These are phyloP conservation scores for Berberis vulgaris DNA, from an alignment of 164 flowering plant genomes.

Conservation along the genomic window DNA sequence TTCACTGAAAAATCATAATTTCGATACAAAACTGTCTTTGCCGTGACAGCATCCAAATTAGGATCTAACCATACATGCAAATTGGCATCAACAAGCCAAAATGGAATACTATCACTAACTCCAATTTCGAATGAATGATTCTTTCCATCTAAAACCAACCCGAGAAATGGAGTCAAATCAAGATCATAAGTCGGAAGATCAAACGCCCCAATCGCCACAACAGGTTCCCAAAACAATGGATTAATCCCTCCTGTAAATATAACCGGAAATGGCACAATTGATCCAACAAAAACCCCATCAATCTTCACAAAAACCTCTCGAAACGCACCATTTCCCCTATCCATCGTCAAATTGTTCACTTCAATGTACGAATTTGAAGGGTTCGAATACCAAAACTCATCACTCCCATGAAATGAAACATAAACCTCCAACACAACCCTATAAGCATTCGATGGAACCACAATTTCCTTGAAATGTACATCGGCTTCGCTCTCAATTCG, in stretches of 20 bases:
- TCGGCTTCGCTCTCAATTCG: slow-evolving; percentile 34
- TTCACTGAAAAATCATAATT: slow-evolving; percentile 14
- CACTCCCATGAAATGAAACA: slow-evolving; percentile 71
- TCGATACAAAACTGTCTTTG: slow-evolving; percentile 17
- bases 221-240: slow-evolving; percentile 90
- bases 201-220: slow-evolving; percentile 44
- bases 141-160: slow-evolving; percentile 45
- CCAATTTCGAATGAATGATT: slow-evolving; percentile 42
- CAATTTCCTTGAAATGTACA: slow-evolving; percentile 24
- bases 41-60: slow-evolving; percentile 15
- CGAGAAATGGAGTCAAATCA: slow-evolving; percentile 70
- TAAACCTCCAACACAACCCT: slow-evolving; percentile 56
- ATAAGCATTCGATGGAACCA: slow-evolving; percentile 44
- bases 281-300: slow-evolving; percentile 54
- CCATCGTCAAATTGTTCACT: slow-evolving; percentile 40
- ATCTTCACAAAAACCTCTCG: slow-evolving; percentile 56
- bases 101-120: slow-evolving; percentile 5
- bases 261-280: slow-evolving; percentile 70
- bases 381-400: slow-evolving; percentile 93
- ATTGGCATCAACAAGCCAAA: slow-evolving; percentile 50
- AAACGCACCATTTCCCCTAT: slow-evolving; percentile 62
- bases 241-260: slow-evolving; percentile 83
- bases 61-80: slow-evolving; percentile 75
- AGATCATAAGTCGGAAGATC: slow-evolving; percentile 56
- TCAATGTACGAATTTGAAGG: slow-evolving; percentile 59